Base-by-base conservation (phyloP, 1,284 basidiomycete species). In the Wallemia mellicola region DNA sequence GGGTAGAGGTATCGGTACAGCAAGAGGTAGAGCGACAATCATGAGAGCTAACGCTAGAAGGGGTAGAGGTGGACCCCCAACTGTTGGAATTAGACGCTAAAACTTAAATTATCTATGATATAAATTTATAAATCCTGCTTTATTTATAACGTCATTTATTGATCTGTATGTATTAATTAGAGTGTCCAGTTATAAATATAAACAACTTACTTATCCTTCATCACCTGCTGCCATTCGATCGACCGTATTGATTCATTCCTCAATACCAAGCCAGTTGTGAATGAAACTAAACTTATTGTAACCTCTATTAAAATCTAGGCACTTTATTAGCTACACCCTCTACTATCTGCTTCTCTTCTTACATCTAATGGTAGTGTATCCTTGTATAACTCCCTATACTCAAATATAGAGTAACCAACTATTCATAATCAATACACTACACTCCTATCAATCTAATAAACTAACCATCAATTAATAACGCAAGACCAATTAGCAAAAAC, bases 1-100 rank as follows among this genome's bases (percentile, higher is more conserved):
- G 67, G 94, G 94, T 67, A 78, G 92, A 64, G 94, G 94, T 80
- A 98, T 99, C 68, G 94, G 94, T 68, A 94, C 89, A 66, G 88
- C 88, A 60, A 83, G 87, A 78, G 87, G 87, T 70, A 81, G 88
- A 69, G 88, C 88, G 30, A 92, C 88, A n/a, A 91, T 92, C 66
- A 86, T 89, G 82, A 76, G 87, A 71, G 88, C 38, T 22, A 48
- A 48, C 19, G 38, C 38, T 11, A 48, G 38, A n/a, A 48, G 38
- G 19, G 38, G 38, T 17, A 48, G 38, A n/a, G 38, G 38, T 22
- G 38, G 38, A 15, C 38, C 38, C 14, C 38, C 38, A 15, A 11
- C 38, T 17, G 14, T n/a, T 11, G 38, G 38, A n/a, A 48, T 48
- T 22, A 48, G 38, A 48, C 14, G 38, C 14, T 48, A 48, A n/a